A percentile compares a stretch with the other conserved stretches of the same genome.
Conservation (phyloP, 305 asterid species). For the Fraxinus baroniana region DNA sequence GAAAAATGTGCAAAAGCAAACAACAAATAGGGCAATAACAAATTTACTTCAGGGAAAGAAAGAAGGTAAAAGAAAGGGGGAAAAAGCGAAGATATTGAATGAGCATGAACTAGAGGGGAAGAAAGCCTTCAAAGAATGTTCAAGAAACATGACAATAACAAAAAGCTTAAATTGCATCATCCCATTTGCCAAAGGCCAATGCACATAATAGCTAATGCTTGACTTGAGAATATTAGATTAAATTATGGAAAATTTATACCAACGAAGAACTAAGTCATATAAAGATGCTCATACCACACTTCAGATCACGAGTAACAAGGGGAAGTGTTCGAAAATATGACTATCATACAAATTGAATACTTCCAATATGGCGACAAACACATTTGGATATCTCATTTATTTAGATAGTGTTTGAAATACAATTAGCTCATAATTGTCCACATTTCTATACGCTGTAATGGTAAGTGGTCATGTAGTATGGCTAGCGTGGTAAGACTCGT, state of each 20-base stretch:
- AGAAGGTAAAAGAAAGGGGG: not conserved
- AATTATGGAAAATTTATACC: not conserved
- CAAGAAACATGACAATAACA: not conserved
- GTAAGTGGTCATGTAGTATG: not conserved
- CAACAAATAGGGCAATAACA: not conserved
- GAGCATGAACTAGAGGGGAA: not conserved
- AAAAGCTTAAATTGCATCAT: not conserved
- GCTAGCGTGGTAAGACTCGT: not conserved
- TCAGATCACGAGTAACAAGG: not conserved
- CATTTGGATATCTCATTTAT: not conserved
- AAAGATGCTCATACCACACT: not conserved
- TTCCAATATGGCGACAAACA: not conserved
- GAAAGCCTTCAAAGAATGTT: not conserved
- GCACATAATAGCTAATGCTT: not conserved
- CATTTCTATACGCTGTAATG: not conserved
- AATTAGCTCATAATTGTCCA: not conserved
- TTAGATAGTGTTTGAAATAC: not conserved
- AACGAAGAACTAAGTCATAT: not conserved
- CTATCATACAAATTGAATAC: not conserved
- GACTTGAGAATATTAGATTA: not conserved
- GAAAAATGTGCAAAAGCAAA: not conserved
- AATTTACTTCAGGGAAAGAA: not conserved
- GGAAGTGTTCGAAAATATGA: not conserved
- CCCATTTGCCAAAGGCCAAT: not conserved
- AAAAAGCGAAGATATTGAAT: not conserved